Percentiles rank a stretch among this genome's conserved stretches.
Evolutionary conservation across 257 asterid genomes (phyloP).

Genomic region (Solanum acaule): DNA sequence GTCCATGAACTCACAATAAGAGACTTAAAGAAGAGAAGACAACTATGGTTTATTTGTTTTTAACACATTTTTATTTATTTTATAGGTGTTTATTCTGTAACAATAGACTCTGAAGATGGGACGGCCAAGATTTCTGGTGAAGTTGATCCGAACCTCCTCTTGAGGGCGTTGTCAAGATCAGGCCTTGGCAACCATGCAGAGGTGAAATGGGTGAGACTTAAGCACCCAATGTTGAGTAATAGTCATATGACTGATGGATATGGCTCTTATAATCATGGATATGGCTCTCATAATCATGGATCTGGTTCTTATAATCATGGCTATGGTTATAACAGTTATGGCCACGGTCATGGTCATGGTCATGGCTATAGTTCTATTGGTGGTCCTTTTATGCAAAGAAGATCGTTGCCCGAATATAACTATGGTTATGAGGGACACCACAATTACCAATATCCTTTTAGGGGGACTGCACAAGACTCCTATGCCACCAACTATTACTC

Average conservation of each 20-base stretch:
- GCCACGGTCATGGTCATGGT: neutral
- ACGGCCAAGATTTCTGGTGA: constrained; percentile 17
- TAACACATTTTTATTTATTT: neutral
- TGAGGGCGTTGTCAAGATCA: constrained; percentile 26
- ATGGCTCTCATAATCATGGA: neutral
- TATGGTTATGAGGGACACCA: neutral
- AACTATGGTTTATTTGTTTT: neutral
- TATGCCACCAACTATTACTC: neutral
- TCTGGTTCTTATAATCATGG: neutral
- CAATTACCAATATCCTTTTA: neutral
- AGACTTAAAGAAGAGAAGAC: neutral
- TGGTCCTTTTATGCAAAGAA: constrained; percentile 4
- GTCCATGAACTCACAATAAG: neutral
- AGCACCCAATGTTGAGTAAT: constrained; percentile 20
- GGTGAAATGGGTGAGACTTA: constrained; percentile 27
- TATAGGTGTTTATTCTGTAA: constrained; percentile 34
- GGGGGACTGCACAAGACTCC: neutral
- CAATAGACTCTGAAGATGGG: constrained; percentile 32
- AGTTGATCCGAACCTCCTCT: constrained; percentile 41
- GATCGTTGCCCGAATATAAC: constrained; percentile 3
- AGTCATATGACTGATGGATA: neutral
- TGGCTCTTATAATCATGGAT: neutral
- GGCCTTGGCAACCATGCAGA: constrained; percentile 41
- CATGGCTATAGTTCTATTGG: neutral
- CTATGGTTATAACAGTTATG: neutral